A percentile compares a stretch with the other conserved stretches of the same genome.
phyloP scores from a whole-genome alignment of 176 grass and related monocot species.

The Carex littledalei region DNA sequence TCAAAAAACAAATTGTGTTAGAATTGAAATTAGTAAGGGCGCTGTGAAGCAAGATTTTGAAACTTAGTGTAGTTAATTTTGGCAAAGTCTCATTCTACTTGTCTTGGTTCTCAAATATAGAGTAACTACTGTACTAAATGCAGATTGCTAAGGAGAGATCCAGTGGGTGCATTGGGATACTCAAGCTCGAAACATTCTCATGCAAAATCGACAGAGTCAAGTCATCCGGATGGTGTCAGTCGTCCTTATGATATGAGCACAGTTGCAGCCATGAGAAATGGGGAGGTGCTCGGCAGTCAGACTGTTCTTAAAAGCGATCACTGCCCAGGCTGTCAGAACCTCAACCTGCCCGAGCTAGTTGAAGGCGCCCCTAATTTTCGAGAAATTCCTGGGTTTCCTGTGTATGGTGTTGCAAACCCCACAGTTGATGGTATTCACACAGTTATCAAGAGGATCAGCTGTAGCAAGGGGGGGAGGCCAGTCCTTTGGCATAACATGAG shows the following conservation, averaged over 20 bases:
- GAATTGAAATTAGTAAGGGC: neutral
- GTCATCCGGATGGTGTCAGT: conserved; percentile 24
- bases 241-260: conserved; percentile 68
- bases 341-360: conserved; percentile 80
- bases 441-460: conserved; percentile 69
- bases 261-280: conserved; percentile 88
- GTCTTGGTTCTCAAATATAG: neutral
- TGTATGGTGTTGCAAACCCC: conserved; percentile 98
- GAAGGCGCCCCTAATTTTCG: conserved; percentile 99
- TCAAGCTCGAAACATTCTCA: conserved; percentile 70
- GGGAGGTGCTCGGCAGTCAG: conserved; percentile 89
- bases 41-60: neutral
- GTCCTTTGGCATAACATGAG: conserved; percentile 99
- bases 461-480: conserved; percentile 70
- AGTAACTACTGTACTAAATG: conserved; percentile 18
- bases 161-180: conserved; percentile 98
- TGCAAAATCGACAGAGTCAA: conserved; percentile 53
- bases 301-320: conserved; percentile 98
- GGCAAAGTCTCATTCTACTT: neutral
- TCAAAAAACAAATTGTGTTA: neutral
- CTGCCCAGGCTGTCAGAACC: conserved; percentile 86
- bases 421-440: conserved; percentile 82
- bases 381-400: conserved; percentile 78
- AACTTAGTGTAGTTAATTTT: neutral
- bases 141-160: conserved; percentile 86